These are phyloP conservation scores for Scutellaria minor DNA, from an alignment of 257 asterid genomes.

Conservation along the genomic window DNA sequence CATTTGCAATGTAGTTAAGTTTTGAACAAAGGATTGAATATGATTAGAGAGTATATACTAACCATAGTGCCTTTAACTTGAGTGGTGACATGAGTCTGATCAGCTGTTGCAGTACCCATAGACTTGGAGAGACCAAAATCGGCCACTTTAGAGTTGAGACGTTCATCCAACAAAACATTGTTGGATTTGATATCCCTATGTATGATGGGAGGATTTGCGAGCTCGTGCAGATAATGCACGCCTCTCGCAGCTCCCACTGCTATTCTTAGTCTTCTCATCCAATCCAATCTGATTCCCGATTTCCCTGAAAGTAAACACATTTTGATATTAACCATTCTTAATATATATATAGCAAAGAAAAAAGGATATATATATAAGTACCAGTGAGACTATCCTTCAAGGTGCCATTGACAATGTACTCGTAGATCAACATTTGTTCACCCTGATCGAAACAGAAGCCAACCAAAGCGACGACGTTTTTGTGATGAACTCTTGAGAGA, in stretches of 20 bases:
- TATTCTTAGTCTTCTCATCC: constrained; percentile 80
- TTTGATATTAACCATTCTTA: too few species aligned
- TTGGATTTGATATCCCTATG: constrained; percentile 90
- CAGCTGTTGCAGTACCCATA: constrained; percentile 49
- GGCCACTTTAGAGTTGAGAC: constrained; percentile 82
- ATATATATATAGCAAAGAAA: neutral
- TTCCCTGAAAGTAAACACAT: constrained; percentile 52
- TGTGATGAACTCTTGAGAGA: constrained; percentile 98
- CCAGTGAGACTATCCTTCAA: constrained; percentile 85
- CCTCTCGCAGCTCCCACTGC: constrained; percentile 90
- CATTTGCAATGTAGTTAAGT: neutral
- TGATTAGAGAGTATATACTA: constrained; percentile 27
- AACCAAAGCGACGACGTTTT: constrained; percentile 66
- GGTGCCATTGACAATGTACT: constrained; percentile 77
- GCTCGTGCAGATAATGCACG: constrained; percentile 83
- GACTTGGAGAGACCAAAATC: constrained; percentile 94
- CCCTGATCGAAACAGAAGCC: constrained; percentile 85
- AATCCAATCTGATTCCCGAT: constrained; percentile 77
- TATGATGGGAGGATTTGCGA: constrained; percentile 88
- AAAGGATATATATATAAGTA: constrained; percentile 40
- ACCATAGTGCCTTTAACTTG: constrained; percentile 99
- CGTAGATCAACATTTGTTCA: constrained; percentile 88
- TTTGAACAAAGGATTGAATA: neutral
- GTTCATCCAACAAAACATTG: constrained; percentile 77
- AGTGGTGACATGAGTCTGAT: constrained; percentile 74